Conservation (phyloP, 345 rosid genomes). For the Barbarea vulgaris region DNA sequence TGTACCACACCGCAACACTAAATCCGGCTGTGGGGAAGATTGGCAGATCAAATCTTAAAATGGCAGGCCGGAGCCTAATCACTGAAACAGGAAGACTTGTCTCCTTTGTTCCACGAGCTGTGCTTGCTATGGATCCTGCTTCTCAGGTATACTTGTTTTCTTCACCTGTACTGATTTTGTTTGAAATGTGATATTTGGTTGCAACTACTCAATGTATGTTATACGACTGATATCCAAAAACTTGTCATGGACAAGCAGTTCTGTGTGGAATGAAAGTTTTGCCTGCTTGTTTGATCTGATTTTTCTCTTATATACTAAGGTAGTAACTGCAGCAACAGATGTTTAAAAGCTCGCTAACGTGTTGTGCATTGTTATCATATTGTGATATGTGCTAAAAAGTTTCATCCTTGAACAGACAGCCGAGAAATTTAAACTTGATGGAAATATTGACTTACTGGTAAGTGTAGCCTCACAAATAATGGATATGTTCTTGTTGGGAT, state of each 20-base stretch:
- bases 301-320: neutral
- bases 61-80: slow-evolving; percentile 40
- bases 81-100: slow-evolving; percentile 44
- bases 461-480: slow-evolving; percentile 10
- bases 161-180: neutral
- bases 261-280: slow-evolving; percentile 1
- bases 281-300: slow-evolving; percentile 2
- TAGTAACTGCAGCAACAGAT: neutral
- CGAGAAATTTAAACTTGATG: slow-evolving; percentile 77
- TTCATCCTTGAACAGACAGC: slow-evolving; percentile 55
- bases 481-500: slow-evolving; percentile 11
- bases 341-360: neutral
- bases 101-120: slow-evolving; percentile 58
- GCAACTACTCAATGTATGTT: slow-evolving; percentile 1
- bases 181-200: neutral
- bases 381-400: slow-evolving; percentile 29
- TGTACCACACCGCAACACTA: slow-evolving; percentile 48
- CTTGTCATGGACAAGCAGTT: slow-evolving; percentile 5
- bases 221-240: neutral
- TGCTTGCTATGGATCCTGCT: slow-evolving; percentile 70
- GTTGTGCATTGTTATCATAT: slow-evolving; percentile 19
- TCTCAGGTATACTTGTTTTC: slow-evolving; percentile 54
- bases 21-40: slow-evolving; percentile 38
- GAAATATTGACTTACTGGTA: slow-evolving; percentile 86
- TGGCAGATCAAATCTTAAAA: slow-evolving; percentile 48